Conservation (phyloP, 169 alveolate species). For the Plasmodium blacklocki region DNA sequence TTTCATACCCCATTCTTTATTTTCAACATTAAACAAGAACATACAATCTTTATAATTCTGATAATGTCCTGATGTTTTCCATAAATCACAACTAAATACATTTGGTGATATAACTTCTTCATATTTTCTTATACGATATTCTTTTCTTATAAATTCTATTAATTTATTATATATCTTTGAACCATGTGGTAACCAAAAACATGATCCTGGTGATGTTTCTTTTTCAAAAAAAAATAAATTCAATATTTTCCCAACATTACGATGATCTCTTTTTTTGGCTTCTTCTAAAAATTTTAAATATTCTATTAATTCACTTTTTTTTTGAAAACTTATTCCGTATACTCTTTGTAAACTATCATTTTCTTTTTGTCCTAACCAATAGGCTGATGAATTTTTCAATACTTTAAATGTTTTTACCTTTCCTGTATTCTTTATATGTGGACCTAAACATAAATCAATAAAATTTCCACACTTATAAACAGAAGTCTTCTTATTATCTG, state of each 20-base stretch:
- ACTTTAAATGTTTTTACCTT: conserved; percentile 95
- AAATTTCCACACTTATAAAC: conserved; percentile 98
- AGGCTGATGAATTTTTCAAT: conserved; percentile 97
- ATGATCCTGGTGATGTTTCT: conserved; percentile 90
- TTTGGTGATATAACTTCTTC: conserved; percentile 98
- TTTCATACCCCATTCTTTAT: conserved; percentile 98
- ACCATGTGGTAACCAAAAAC: conserved; percentile 98
- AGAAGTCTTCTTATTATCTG: conserved; percentile 95
- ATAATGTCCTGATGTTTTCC: conserved; percentile 99
- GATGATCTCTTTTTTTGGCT: conserved; percentile 99
- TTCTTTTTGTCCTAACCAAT: conserved; percentile 97
- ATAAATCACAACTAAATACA: conserved; percentile 94
- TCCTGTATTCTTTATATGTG: conserved; percentile 98
- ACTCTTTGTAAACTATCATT: conserved; percentile 98
- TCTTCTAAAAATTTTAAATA: conserved; percentile 95
- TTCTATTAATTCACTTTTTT: conserved; percentile 94
- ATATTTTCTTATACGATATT: conserved; percentile 82
- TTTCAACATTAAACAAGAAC: conserved; percentile 95
- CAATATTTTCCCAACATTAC: conserved; percentile 95
- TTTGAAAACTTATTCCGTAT: conserved; percentile 99
- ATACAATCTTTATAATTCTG: conserved; percentile 93
- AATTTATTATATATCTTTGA: conserved; percentile 97
- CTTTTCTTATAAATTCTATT: conserved; percentile 94
- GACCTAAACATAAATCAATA: conserved; percentile 99
- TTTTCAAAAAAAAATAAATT: conserved; percentile 96